Evolutionary conservation across 371 early-diverging fungal species (phyloP), one percentile per base, ranked within the genome.

Genomic region (Vairimorpha necatrix): DNA sequence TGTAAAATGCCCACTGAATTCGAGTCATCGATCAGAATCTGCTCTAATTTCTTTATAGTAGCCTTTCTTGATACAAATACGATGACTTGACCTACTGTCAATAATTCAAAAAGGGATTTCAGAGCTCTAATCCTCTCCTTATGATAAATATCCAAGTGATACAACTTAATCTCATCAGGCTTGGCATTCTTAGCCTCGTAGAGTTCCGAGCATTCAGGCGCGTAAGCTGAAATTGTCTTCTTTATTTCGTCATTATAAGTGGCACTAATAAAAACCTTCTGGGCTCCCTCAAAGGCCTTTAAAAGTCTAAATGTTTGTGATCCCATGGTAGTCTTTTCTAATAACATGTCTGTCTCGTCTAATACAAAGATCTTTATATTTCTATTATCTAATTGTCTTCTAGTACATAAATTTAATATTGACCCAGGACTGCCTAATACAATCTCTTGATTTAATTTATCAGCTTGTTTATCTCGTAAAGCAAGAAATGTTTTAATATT

Each of bases 381-480:
- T 3, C 46, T 47, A 18, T 50, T 11, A 0, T 77, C 50, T 3
- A 84, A 28, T n/a, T 26, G 26, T 30, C 65, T 48, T 18, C 56
- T 67, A 6, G 69, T 61, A 7, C 80, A 46, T 9, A 90, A 75
- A 42, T 90, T 90, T 28, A 85, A 79, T 0, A 96, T 88, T 0
- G 94, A 92, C 18, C 97, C 97, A 1, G 98, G 96, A 0, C 95
- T 94, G 32, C 97, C 98, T 34, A 96, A 88, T 47, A 94, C 85
- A 47, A 96, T 87, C 14, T 95, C 93, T 0, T 89, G 89, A 26
- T 83, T 85, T 46, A 92, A 82, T 53, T 78, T 86, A 36, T 87
- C 85, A 24, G 87, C 86, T 76, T 81, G 81, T 50, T 66, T 65
- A 9, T 80, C 73, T 20, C 79, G 76, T 75, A 94, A 88, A 39